Evolutionary conservation across 2,329 filamentous ascomycete genomes (phyloP), one percentile per base, ranked within the genome.

Genomic region (Cladosporium sp.): DNA sequence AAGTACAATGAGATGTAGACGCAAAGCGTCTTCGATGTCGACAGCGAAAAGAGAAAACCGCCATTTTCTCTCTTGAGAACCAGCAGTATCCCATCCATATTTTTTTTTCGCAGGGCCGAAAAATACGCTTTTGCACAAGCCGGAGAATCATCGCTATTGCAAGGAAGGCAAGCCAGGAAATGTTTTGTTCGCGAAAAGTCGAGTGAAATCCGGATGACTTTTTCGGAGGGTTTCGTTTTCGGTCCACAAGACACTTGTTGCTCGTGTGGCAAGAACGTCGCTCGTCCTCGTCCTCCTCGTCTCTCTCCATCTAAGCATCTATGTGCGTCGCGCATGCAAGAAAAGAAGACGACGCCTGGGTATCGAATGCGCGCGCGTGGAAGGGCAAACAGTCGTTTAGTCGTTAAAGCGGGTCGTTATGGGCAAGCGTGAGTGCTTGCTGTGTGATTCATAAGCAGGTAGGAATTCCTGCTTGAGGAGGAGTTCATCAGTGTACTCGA

Each of bases 401-500:
- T 76, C 71, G 70, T 74, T 65, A 71, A 59, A 68, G 61, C 50
- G 37, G 46, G 65, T 66, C 62, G 65, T 70, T 64, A 70, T 63
- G 49, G 64, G 56, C 29, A 62, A 50, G 58, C 52, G 49, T 26
- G 58, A 58, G 65, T 71, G 67, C 29, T 66, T 66, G 49, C 65
- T 62, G 65, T 73, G 71, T 10, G 67, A 65, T 62, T 74, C 72
- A 69, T 76, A 76, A 50, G 74, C 73, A 21, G 74, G 74, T 14
- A 75, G 70, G 65, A 73, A 71, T 58, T 70, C 67, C 40, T 67
- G 71, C 57, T 68, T 66, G 33, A 67, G 35, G 37, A 67, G 50
- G 7, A 64, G 49, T 31, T 62, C 59, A 37, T 67, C 57, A 21
- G 69, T 67, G 65, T 66, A 71, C 37, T 75, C 72, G 66, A 76